Evolutionary conservation across 306 rosid genomes (phyloP), one percentile per base, ranked within the genome.

Genomic region (Neltuma alba): DNA sequence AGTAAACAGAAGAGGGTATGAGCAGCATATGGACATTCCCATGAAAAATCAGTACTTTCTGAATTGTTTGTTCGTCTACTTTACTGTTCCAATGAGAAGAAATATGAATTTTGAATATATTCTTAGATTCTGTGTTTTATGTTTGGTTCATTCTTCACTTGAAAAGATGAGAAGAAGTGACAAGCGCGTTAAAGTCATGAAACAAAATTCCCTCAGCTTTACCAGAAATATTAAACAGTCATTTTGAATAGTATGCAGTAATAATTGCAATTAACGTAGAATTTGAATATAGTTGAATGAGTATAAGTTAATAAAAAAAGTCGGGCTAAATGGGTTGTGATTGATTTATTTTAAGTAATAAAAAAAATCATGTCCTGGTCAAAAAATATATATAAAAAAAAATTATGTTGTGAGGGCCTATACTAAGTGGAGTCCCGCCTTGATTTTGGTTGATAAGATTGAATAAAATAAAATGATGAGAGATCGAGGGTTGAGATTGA

Each of bases 71-170:
- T 55, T 27, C 36, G 16, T 58, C 20, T 4, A 10, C 63, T 33
- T 9, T 10, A 25, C 4, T 55, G 61, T 54, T 8, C 20, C 36
- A 58, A 27, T 4, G 2, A 12, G 76, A 12, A 27, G 74, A 77
- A 87, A 55, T 10, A 55, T 0, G 62, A 23, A 9, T 54, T 54
- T n/a, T 54, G 54, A 16, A 47, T 47, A 18, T 50, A 54, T 55
- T 23, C 15, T 23, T 55, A 55, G 31, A 55, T 55, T 55, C 31
- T 86, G 54, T 47, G 21, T 87, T 78, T 77, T 48, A 38, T 23
- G 33, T 25, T 25, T 3, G n/a, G 14, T 2, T 15, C 18, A 3
- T 71, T 48, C 28, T 57, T 64, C 55, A 37, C 27, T 31, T 57
- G 69, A 63, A 63, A 34, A 63, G 68, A 31, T 8, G 3, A 9